phyloP scores from a whole-genome alignment of 2,329 filamentous ascomycete genomes.

The Fusarium dimerum region DNA sequence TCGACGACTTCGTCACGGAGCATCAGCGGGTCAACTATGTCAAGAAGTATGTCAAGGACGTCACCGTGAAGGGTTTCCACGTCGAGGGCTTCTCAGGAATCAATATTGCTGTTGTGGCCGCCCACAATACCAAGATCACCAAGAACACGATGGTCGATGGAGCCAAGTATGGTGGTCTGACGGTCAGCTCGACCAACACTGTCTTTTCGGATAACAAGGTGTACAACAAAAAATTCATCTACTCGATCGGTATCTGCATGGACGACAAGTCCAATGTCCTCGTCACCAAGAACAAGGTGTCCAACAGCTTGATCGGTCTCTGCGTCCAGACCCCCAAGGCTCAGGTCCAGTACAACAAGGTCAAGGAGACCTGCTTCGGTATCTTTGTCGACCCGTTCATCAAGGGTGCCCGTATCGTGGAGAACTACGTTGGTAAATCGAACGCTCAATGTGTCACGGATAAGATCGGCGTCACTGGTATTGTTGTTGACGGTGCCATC shows the following conservation, averaged over 20 bases:
- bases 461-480: conserved; percentile 18
- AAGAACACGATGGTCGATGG: conserved; percentile 21
- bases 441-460: conserved; percentile 13
- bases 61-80: conserved; percentile 35
- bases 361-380: conserved; percentile 33
- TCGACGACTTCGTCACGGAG: conserved; percentile 28
- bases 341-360: conserved; percentile 34
- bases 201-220: conserved; percentile 31
- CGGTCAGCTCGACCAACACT: conserved; percentile 35
- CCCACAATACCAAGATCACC: conserved; percentile 21
- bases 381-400: conserved; percentile 36
- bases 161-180: conserved; percentile 35
- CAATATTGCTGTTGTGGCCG: conserved; percentile 39
- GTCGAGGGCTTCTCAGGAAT: conserved; percentile 35
- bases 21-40: conserved; percentile 33
- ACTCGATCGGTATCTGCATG: conserved; percentile 37
- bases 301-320: conserved; percentile 33
- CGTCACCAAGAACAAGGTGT: conserved; percentile 32
- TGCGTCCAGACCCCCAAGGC: conserved; percentile 38
- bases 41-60: conserved; percentile 28
- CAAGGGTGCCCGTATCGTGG: conserved; percentile 28
- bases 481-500: conserved; percentile 31
- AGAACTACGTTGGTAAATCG: conserved; percentile 30
- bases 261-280: conserved; percentile 33
- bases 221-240: conserved; percentile 9